Conservation (phyloP, 495 filamentous ascomycete species). For the Aspergillus leporis region DNA sequence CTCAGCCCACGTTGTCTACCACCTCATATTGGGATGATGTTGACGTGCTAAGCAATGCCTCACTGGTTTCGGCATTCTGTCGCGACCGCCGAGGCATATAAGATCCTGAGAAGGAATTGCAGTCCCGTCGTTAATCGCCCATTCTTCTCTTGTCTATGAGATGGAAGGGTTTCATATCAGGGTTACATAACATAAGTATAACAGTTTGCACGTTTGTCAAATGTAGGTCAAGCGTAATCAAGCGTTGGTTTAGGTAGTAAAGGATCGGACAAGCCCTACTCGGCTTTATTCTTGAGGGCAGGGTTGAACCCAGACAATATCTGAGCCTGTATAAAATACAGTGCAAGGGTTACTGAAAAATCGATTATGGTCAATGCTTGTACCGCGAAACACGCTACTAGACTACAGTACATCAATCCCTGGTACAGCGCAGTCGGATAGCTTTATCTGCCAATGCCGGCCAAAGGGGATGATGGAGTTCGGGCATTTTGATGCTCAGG, state of each 20-base stretch:
- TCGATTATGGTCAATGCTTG: too few species aligned
- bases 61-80: constrained; percentile 54
- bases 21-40: constrained; percentile 42
- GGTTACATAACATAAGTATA: constrained; percentile 38
- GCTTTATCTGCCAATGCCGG: neutral
- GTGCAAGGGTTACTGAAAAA: too few species aligned
- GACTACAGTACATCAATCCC: too few species aligned
- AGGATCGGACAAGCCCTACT: too few species aligned
- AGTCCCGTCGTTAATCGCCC: constrained; percentile 61
- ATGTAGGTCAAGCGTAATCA: too few species aligned
- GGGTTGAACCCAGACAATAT: too few species aligned
- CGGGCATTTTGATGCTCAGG: neutral
- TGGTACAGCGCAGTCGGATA: neutral
- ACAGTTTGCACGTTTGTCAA: neutral
- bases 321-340: too few species aligned
- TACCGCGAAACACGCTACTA: too few species aligned
- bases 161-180: constrained; percentile 56
- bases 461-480: neutral
- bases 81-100: constrained; percentile 40
- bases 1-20: constrained; percentile 49
- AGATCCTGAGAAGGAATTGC: constrained; percentile 45
- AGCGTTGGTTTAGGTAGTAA: too few species aligned
- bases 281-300: too few species aligned
- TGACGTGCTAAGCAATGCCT: constrained; percentile 40
- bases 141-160: constrained; percentile 49